Evolutionary conservation across 1,284 basidiomycete species (phyloP), one percentile per base, ranked within the genome.

Genomic region (Puccinia sorghi): DNA sequence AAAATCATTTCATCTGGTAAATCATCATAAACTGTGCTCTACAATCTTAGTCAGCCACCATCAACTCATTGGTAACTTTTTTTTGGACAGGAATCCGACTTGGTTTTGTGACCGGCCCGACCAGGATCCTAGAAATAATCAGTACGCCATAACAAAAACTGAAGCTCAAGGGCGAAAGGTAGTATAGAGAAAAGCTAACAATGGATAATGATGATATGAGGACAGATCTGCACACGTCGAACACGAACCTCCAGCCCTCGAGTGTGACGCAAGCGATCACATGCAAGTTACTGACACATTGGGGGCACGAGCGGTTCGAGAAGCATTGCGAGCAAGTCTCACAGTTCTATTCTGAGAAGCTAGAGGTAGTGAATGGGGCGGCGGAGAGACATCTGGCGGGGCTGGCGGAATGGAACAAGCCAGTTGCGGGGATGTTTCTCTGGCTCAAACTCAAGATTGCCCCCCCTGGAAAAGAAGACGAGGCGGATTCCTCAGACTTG

Each of bases 61-160:
- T 32, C 32, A 32, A 32, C 32, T 32, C 32, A 32, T 4, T 32
- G 32, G 32, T 32, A 32, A 32, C 32, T 32, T 32, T 32, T 13
- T 11, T n/a, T 37, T 22, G 32, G 25, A 57, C 48, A 64, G 85
- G 86, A 13, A 83, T 86, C 80, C 83, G 86, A 11, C 71, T 94
- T 81, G 94, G 94, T 13, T 95, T 92, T 84, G 89, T 89, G 0
- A 90, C 91, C 4, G 95, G 93, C 0, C 94, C 95, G 12, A 88
- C 87, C 74, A 86, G 87, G 15, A 86, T 98, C 61, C 83, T 96
- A 20, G 86, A 90, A 73, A 90, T 90, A 1, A 91, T 97, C 39
- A 66, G 75, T 78, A 50, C 32, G 74, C 69, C 32, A 32, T 32
- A 32, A 32, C 2, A 12, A 7, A 57, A 32, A 32, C 56, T 57